These are phyloP conservation scores for Hyphopichia wangnamkhiaoensis DNA, from an alignment of 1,139 yeast species.

Conservation along the genomic window DNA sequence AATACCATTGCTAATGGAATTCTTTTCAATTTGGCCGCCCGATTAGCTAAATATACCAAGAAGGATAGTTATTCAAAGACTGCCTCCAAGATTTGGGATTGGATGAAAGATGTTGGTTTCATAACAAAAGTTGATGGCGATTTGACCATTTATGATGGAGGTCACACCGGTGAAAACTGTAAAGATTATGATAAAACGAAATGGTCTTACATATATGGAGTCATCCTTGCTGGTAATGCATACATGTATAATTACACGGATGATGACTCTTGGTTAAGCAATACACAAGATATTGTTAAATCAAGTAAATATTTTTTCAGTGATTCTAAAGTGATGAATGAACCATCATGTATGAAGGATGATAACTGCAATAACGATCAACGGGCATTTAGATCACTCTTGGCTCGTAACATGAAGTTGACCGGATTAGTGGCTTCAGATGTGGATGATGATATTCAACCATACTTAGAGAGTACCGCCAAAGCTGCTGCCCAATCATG, in stretches of 20 bases:
- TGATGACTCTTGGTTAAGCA: slow-evolving; percentile 64
- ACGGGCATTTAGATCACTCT: slow-evolving; percentile 83
- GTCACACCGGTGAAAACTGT: slow-evolving; percentile 61
- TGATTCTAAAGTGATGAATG: slow-evolving; percentile 18
- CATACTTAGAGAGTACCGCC: slow-evolving; percentile 62
- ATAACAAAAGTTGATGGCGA: slow-evolving; percentile 20
- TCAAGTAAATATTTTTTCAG: slow-evolving; percentile 59
- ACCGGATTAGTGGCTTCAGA: slow-evolving; percentile 74
- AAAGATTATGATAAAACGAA: slow-evolving; percentile 55
- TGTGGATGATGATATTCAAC: slow-evolving; percentile 50
- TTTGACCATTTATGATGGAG: slow-evolving; percentile 71
- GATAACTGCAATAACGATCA: slow-evolving; percentile 80
- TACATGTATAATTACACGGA: slow-evolving; percentile 75
- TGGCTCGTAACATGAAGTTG: slow-evolving; percentile 71
- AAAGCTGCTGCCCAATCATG: slow-evolving; percentile 80
- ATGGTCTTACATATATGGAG: slow-evolving; percentile 91
- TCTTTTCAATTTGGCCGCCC: slow-evolving; percentile 64
- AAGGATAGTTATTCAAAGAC: slow-evolving; percentile 57
- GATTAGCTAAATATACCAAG: slow-evolving; percentile 65
- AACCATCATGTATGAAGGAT: slow-evolving; percentile 66
- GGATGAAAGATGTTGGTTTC: slow-evolving; percentile 51
- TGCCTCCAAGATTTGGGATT: slow-evolving; percentile 60
- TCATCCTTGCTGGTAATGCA: slow-evolving; percentile 79
- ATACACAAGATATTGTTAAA: slow-evolving; percentile 53
- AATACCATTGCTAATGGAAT: slow-evolving; percentile 71